Evolutionary conservation across 176 grass and related monocot species (phyloP).

Genomic region (Alloteropsis semialata): DNA sequence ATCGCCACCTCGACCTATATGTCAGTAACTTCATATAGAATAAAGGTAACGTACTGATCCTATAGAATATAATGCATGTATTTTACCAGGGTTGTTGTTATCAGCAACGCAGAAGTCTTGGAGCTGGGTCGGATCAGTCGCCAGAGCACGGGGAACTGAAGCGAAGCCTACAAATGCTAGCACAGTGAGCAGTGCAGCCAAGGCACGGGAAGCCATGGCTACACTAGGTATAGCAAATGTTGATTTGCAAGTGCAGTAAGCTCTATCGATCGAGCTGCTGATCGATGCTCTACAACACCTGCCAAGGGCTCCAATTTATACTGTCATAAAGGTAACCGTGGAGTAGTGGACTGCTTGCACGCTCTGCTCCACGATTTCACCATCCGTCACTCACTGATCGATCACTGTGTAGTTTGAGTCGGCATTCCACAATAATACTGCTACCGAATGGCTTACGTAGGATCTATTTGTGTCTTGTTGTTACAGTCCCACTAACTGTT

Average conservation of each 20-base stretch:
- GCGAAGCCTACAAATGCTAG: background rate
- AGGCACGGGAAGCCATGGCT: constrained; percentile 46
- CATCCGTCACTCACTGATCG: background rate
- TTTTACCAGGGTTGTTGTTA: constrained; percentile 36
- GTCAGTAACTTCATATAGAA: background rate
- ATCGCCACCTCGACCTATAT: background rate
- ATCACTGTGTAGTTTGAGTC: constrained; percentile 35
- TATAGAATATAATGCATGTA: too few relatives aligned
- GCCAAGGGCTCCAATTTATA: constrained; percentile 34
- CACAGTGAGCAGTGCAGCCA: constrained; percentile 25
- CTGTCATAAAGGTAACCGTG: constrained; percentile 10
- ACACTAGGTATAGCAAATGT: background rate
- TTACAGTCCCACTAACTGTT: constrained; percentile 39
- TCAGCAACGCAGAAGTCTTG: constrained; percentile 85
- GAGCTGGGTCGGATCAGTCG: constrained; percentile 51
- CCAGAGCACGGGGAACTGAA: constrained; percentile 38
- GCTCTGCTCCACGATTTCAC: constrained; percentile 19
- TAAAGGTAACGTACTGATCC: too few relatives aligned
- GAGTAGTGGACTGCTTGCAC: constrained; percentile 36
- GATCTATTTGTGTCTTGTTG: background rate
- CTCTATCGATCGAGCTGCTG: constrained; percentile 8
- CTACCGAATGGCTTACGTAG: background rate
- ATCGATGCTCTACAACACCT: background rate
- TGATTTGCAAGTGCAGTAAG: background rate
- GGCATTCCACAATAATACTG: constrained; percentile 39